Percentiles rank a stretch among this genome's conserved stretches.
Conservation (phyloP, 768 basidiomycete species). For the Tricholoma terreum region DNA sequence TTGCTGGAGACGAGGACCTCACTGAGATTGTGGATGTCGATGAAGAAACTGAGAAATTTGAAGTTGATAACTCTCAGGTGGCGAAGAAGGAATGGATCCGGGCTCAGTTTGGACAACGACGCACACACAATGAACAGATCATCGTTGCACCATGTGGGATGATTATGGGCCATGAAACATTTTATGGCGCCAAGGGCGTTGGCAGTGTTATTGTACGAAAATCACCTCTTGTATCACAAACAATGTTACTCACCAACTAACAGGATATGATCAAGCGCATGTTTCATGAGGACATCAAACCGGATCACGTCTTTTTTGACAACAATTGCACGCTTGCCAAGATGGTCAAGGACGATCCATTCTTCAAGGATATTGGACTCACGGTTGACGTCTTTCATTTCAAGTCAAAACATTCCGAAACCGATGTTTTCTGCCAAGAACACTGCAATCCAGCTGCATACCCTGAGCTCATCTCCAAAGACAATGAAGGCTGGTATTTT, state of each 20-base stretch:
- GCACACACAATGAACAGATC: conserved; percentile 34
- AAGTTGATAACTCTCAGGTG: background rate
- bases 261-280: conserved; percentile 20
- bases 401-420: conserved; percentile 8
- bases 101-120: conserved; percentile 25
- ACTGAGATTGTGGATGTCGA: background rate
- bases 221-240: too few species aligned
- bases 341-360: conserved; percentile 29
- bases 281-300: conserved; percentile 13
- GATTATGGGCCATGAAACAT: conserved; percentile 26
- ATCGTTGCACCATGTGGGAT: conserved; percentile 5
- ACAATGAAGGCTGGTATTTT: too few species aligned
- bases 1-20: background rate
- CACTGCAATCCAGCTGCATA: too few species aligned
- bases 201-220: conserved; percentile 2
- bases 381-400: conserved; percentile 40
- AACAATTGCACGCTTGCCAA: conserved; percentile 38
- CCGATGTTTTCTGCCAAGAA: too few species aligned
- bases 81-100: conserved; percentile 15
- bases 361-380: background rate
- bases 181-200: conserved; percentile 28
- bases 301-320: conserved; percentile 12
- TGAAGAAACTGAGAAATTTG: background rate
- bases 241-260: too few species aligned
- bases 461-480: too few species aligned